phyloP scores from a whole-genome alignment of 148 eudicot genomes.

The Silene conica region DNA sequence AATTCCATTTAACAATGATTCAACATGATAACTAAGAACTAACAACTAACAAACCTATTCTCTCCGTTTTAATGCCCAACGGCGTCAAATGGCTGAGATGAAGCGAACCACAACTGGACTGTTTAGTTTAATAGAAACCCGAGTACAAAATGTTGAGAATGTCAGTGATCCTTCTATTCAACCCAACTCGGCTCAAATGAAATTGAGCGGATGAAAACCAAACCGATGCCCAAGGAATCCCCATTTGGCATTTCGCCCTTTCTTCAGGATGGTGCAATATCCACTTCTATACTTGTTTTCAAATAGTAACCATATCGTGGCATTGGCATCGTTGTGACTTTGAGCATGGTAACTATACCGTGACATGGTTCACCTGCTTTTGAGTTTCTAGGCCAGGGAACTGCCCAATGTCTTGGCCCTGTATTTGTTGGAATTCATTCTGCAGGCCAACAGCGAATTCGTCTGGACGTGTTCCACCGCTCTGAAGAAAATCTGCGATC shows the following conservation, averaged over 20 bases:
- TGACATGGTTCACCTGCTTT: slow-evolving; percentile 19
- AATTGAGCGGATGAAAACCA: too few relatives aligned
- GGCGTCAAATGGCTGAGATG: too few relatives aligned
- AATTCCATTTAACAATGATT: too few relatives aligned
- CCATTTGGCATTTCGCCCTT: not conserved
- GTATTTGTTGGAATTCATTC: slow-evolving; percentile 53
- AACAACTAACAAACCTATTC: not conserved
- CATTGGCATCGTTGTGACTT: not conserved
- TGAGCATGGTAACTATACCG: not conserved
- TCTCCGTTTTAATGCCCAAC: not conserved
- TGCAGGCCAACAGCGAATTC: slow-evolving; percentile 79
- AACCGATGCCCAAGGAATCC: not conserved
- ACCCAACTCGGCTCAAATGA: not conserved
- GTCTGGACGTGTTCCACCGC: slow-evolving; percentile 61
- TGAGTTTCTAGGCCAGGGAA: slow-evolving; percentile 63
- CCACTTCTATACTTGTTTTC: not conserved
- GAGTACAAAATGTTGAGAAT: not conserved
- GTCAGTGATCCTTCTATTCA: not conserved
- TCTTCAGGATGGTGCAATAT: not conserved
- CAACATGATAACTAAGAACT: too few relatives aligned
- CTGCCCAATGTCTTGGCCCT: slow-evolving; percentile 80
- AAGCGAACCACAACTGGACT: too few relatives aligned
- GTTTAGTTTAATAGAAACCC: too few relatives aligned
- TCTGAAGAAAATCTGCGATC: slow-evolving; percentile 78
- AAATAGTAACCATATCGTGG: not conserved